phyloP scores from a whole-genome alignment of 2,329 filamentous ascomycete genomes.

The Sarocladium strictum region DNA sequence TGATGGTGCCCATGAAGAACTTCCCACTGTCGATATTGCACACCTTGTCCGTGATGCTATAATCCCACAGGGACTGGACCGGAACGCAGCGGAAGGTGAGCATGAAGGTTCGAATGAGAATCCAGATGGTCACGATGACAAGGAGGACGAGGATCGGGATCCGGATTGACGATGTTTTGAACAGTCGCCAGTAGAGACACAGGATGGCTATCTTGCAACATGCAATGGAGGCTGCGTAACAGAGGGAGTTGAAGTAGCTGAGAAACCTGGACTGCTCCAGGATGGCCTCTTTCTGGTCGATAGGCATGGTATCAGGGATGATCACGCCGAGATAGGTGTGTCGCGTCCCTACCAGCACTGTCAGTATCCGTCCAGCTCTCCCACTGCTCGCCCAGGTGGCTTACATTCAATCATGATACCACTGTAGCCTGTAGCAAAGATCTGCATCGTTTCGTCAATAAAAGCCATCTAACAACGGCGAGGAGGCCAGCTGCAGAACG shows the following conservation, averaged over 20 bases:
- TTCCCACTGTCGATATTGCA: slow-evolving; percentile 25
- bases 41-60: slow-evolving; percentile 16
- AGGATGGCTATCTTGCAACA: slow-evolving; percentile 24
- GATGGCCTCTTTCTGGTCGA: background rate
- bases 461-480: background rate
- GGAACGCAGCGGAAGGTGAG: slow-evolving; percentile 28
- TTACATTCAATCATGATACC: slow-evolving; percentile 4
- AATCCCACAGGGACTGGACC: slow-evolving; percentile 26
- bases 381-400: background rate
- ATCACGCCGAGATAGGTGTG: background rate
- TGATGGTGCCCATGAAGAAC: slow-evolving; percentile 26
- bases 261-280: slow-evolving; percentile 6
- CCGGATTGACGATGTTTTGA: slow-evolving; percentile 21
- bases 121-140: slow-evolving; percentile 19
- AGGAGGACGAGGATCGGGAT: slow-evolving; percentile 22
- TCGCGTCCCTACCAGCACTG: background rate
- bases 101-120: slow-evolving; percentile 23
- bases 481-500: slow-evolving; percentile 7
- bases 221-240: slow-evolving; percentile 18
- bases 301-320: slow-evolving; percentile 3
- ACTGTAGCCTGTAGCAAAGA: slow-evolving; percentile 1
- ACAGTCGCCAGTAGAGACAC: slow-evolving; percentile 24
- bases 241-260: slow-evolving; percentile 7
- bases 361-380: background rate
- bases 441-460: background rate